Base-by-base conservation (phyloP, 306 rosid species). In the Lathyrus sativus region DNA sequence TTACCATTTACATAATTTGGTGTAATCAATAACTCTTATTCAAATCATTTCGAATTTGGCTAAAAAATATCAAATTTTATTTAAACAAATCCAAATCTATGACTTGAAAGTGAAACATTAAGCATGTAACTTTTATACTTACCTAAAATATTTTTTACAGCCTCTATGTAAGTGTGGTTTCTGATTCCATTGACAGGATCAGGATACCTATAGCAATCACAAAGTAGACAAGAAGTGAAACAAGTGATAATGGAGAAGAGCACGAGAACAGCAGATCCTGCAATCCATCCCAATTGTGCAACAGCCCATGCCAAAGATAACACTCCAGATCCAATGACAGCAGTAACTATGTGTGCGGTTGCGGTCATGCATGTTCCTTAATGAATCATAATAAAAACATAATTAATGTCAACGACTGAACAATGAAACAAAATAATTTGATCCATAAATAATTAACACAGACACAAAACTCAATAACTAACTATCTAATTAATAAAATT, bases 311-410 rank as follows among this genome's bases (percentile, higher is more conserved):
- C 79, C 63, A 80, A 39, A 0, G 85, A 74, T 6, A 83, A 60
- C 39, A 84, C 85, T 1, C 88, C 85, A 3, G 85, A 77, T 0
- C 88, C 85, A 66, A 83, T 80, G 2, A 80, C 85, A 4, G 83
- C 83, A 2, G 83, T 84, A 11, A 80, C 75, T 1, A 84, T 80
- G 61, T 80, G 83, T 7, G 85, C 78, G 71, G 51, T 68, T 1
- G 79, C 88, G 7, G 69, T 80, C 0, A 51, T 0, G 81, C 75
- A 67, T n/a, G 83, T 84, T 71, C 88, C 88, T 83, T 51, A 9
- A 56, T 12, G 48, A 4, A 7, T 24, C 31, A 10, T 9, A 53
- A 43, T 43, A 4, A 43, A 43, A 15, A 15, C 24, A 12, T 11
- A 44, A 44, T 44, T 0, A 1, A 6, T 35, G 9, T 35, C 0